Conservation (phyloP, 495 filamentous ascomycete genomes). For the Trichoderma reesei region DNA sequence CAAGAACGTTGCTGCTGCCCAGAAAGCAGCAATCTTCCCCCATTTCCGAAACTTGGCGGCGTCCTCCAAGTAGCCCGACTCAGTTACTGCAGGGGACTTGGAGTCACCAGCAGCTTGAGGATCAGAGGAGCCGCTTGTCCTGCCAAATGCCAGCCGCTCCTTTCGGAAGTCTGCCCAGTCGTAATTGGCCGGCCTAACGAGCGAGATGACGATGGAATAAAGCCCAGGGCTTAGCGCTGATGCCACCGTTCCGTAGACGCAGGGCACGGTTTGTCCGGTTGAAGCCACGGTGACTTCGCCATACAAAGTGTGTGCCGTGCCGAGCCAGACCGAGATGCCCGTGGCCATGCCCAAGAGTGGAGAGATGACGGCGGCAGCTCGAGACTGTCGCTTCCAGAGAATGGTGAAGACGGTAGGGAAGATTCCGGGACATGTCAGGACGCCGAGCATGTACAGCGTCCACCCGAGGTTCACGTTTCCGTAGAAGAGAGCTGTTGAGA, state of each 20-base stretch:
- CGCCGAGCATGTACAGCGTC: background rate
- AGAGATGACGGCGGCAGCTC: background rate
- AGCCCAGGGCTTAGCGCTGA: background rate
- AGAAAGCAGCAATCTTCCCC: background rate
- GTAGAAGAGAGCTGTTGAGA: background rate
- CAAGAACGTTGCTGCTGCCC: background rate
- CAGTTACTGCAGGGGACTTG: background rate
- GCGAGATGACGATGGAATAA: background rate
- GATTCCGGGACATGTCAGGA: background rate
- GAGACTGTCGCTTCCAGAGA: background rate
- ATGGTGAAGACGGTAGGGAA: background rate
- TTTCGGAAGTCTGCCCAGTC: constrained; percentile 5
- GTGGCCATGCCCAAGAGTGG: background rate
- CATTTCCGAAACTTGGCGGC: background rate
- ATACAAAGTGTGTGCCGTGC: background rate
- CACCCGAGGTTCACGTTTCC: background rate
- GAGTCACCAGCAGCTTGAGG: background rate
- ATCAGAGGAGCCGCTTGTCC: background rate
- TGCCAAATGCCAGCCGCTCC: background rate
- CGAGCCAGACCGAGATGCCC: background rate
- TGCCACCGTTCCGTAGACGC: background rate
- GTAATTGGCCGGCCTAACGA: background rate
- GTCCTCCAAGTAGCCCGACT: background rate
- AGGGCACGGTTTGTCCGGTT: background rate
- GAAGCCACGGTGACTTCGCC: background rate